Base-by-base conservation (phyloP, 768 basidiomycete genomes). In the Suillus tomentosus region DNA sequence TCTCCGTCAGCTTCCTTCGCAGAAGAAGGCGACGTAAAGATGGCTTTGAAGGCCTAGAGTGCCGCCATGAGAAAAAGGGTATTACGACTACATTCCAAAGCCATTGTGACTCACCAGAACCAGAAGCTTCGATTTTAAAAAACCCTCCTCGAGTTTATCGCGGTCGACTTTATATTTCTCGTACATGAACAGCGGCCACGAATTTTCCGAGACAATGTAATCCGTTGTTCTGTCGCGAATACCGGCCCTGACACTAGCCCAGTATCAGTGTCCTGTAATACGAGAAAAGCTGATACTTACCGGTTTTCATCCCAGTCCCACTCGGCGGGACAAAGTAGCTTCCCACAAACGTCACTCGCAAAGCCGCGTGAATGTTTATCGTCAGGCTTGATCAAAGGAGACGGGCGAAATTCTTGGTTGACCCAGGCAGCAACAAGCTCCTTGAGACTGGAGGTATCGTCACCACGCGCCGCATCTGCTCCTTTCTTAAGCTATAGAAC, bases 1-100 rank as follows among this genome's bases (percentile, higher is more conserved):
- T 51, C 50, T 0, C 17, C 34, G 0, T 31, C 42, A 15, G 7
- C 56, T 27, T 62, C 61, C 2, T 14, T 27, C 0, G 54, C 61
- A 15, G 66, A 71, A 2, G 68, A 65, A 17, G 70, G 71, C 6
- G 63, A 64, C 5, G 62, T 68, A 27, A 68, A 66, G 6, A 67
- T 53, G 45, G 51, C 59, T 64, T 62, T 63, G 42, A 48, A 66
- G 5, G 66, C 64, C 71, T 69, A 9, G 0, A 45, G 8, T 10
- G 19, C 8, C 3, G 19, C 8, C 9, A n/a, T 45, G 43, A 45
- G 43, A 19, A 19, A 8, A 43, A 9, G 9, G 43, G 4, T 43
- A 19, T 19, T 7, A 19, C 0, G 42, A 45, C 19, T 17, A 7
- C 3, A 45, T n/a, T n/a, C 1, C 2, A 47, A 19, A 3, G 11